These are phyloP conservation scores for Carex cristatella DNA, from an alignment of 176 grass and related monocot genomes.

Conservation along the genomic window DNA sequence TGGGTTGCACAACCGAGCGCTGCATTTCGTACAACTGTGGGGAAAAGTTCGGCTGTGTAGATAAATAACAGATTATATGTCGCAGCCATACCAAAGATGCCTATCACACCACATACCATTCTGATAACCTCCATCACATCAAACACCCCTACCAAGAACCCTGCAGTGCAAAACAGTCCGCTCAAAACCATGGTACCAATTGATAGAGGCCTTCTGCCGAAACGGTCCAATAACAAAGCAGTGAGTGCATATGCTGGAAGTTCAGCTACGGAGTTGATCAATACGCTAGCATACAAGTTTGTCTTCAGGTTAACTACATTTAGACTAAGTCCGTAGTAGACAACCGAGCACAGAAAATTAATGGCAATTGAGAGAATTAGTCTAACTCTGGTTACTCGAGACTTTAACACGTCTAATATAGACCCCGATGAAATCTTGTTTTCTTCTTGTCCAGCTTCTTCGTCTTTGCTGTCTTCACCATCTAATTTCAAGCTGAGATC, in stretches of 20 bases:
- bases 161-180: constrained; percentile 47
- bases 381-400: constrained; percentile 37
- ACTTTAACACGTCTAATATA: constrained; percentile 64
- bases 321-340: constrained; percentile 82
- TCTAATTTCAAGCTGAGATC: constrained; percentile 46
- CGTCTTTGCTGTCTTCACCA: constrained; percentile 26
- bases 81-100: constrained; percentile 76
- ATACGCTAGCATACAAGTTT: constrained; percentile 66
- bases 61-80: constrained; percentile 78
- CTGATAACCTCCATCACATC: constrained; percentile 39
- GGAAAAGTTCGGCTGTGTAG: constrained; percentile 81
- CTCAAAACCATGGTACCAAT: constrained; percentile 70
- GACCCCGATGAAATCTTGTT: constrained; percentile 23
- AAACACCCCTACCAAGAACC: constrained; percentile 18
- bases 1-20: constrained; percentile 52
- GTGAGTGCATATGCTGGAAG: constrained; percentile 57
- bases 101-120: constrained; percentile 62
- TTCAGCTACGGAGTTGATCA: constrained; percentile 61
- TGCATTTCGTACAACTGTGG: constrained; percentile 69
- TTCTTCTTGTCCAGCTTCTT: background rate
- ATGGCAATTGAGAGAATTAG: constrained; percentile 50
- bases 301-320: constrained; percentile 92
- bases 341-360: constrained; percentile 48
- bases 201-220: constrained; percentile 49
- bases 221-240: constrained; percentile 40